phyloP scores from a whole-genome alignment of 768 basidiomycete species.

The Thelephora aurantiotincta region DNA sequence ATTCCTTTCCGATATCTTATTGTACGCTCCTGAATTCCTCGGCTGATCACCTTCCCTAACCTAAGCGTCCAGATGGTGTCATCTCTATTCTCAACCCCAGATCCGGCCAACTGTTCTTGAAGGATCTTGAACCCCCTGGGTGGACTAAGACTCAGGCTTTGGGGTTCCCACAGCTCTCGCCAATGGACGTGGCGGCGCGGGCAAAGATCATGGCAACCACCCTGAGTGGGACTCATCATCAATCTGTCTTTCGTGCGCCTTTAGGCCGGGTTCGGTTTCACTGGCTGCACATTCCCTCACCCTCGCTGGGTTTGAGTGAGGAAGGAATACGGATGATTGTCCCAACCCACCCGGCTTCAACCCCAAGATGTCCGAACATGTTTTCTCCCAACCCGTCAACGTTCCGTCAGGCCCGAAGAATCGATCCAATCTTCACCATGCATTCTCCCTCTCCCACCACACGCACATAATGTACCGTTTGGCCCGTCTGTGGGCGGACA shows the following conservation, averaged over 20 bases:
- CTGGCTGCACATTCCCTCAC: conserved; percentile 84
- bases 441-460: too few relatives aligned
- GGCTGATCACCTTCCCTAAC: neutral
- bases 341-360: conserved; percentile 84
- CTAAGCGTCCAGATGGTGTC: conserved; percentile 50
- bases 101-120: conserved; percentile 94
- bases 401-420: too few relatives aligned
- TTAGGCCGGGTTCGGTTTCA: conserved; percentile 96
- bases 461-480: too few relatives aligned
- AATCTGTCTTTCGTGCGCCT: conserved; percentile 87
- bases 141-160: conserved; percentile 96
- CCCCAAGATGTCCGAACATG: conserved; percentile 93
- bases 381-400: too few relatives aligned
- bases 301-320: conserved; percentile 95
- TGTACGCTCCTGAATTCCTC: conserved; percentile 34
- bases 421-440: too few relatives aligned
- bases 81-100: conserved; percentile 99
- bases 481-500: too few relatives aligned
- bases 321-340: conserved; percentile 77
- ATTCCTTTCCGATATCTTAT: neutral
- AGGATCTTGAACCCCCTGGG: conserved; percentile 88
- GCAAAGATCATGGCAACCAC: conserved; percentile 96
- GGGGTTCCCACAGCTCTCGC: conserved; percentile 84
- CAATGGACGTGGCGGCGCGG: conserved; percentile 86
- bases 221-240: conserved; percentile 90